Conservation (phyloP, 805 yeast species). For the Lipomyces yamanashiensis region DNA sequence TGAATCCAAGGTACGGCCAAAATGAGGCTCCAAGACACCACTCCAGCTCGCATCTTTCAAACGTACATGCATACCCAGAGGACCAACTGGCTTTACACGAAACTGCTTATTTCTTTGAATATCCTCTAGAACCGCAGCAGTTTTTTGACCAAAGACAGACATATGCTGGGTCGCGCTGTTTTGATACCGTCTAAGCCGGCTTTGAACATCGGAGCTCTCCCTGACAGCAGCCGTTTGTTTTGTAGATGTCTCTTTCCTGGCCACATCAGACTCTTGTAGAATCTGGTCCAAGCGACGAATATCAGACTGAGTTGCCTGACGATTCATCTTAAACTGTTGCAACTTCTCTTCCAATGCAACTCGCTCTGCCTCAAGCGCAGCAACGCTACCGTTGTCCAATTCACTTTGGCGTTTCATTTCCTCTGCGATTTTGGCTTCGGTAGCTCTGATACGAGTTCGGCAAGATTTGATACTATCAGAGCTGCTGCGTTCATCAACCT, state of each 20-base stretch:
- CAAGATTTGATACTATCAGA: background rate
- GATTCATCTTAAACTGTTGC: conserved; percentile 8
- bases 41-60: conserved; percentile 65
- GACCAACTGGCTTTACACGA: conserved; percentile 71
- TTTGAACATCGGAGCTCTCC: conserved; percentile 25
- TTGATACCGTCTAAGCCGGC: conserved; percentile 11
- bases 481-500: conserved; percentile 9
- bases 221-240: conserved; percentile 9
- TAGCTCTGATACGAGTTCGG: background rate
- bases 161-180: conserved; percentile 39
- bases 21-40: conserved; percentile 59
- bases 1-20: conserved; percentile 58
- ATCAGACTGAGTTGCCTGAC: background rate
- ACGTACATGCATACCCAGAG: conserved; percentile 67
- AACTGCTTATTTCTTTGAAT: conserved; percentile 50
- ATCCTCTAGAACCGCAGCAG: conserved; percentile 50
- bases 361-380: conserved; percentile 8
- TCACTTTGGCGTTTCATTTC: conserved; percentile 9
- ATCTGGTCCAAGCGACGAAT: conserved; percentile 28
- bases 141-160: conserved; percentile 58
- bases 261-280: conserved; percentile 44
- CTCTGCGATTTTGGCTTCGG: conserved; percentile 3
- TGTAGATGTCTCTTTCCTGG: conserved; percentile 1
- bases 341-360: conserved; percentile 3
- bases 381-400: conserved; percentile 4